Evolutionary conservation across 805 yeast species (phyloP).

Genomic region (Tetrapisispora pingtungensis): DNA sequence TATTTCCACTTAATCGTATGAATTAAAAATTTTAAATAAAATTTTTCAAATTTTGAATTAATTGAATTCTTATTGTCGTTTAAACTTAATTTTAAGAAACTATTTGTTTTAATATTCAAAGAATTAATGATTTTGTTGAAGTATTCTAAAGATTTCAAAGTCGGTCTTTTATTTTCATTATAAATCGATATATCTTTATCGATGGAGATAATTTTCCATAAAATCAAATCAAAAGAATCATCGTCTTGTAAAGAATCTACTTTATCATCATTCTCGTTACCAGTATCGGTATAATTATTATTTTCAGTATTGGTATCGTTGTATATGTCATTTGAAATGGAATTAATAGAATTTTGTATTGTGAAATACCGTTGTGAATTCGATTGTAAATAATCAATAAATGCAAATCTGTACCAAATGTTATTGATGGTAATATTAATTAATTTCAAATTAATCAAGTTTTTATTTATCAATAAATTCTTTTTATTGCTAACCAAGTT

Average conservation of each 20-base stretch:
- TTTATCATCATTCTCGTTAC: neutral
- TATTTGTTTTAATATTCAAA: constrained; percentile 11
- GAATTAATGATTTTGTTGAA: constrained; percentile 16
- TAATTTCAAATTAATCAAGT: constrained; percentile 8
- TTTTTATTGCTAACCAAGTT: constrained; percentile 15
- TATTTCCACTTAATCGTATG: constrained; percentile 22
- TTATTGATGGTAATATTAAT: constrained; percentile 19
- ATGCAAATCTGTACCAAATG: constrained; percentile 23
- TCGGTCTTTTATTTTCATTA: constrained; percentile 15
- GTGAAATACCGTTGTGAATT: constrained; percentile 7
- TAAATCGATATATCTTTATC: constrained; percentile 27
- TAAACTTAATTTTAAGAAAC: neutral
- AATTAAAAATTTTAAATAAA: constrained; percentile 14
- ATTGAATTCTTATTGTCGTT: constrained; percentile 7
- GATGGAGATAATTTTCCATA: constrained; percentile 25
- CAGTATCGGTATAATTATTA: no score
- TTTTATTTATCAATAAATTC: constrained; percentile 11
- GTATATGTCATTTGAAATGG: no score
- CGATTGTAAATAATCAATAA: constrained; percentile 20
- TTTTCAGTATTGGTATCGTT: no score
- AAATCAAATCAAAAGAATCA: constrained; percentile 20
- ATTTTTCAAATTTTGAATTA: constrained; percentile 17
- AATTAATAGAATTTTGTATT: no score
- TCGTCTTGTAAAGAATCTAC: constrained; percentile 14
- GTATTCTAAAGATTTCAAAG: constrained; percentile 23